These are phyloP conservation scores for Fomitopsis pinicola DNA, from an alignment of 1,284 basidiomycete species.

Conservation along the genomic window DNA sequence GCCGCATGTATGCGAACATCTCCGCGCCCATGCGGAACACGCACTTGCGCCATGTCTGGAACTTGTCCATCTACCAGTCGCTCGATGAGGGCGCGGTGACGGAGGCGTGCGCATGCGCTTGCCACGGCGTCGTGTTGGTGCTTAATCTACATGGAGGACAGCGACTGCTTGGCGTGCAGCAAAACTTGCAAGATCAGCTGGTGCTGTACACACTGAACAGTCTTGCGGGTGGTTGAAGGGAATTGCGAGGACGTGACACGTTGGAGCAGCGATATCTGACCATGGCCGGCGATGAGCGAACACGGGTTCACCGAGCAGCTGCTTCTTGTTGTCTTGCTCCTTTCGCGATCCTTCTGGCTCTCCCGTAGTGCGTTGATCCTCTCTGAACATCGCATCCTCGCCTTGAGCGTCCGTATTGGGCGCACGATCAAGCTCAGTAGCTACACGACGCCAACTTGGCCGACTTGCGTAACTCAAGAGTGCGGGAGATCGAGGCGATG, in stretches of 20 bases:
- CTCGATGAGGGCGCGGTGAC: constrained; percentile 22
- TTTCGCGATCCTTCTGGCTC: constrained; percentile 58
- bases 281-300: too few relatives aligned
- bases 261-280: constrained; percentile 80
- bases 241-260: constrained; percentile 92
- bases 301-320: background rate
- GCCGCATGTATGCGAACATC: constrained; percentile 93
- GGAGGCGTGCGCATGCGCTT: constrained; percentile 32
- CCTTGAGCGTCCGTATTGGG: constrained; percentile 65
- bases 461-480: too few relatives aligned
- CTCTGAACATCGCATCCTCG: constrained; percentile 70
- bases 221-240: constrained; percentile 91
- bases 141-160: constrained; percentile 89
- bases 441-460: too few relatives aligned
- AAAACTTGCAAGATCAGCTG: constrained; percentile 80
- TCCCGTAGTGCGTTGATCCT: constrained; percentile 79
- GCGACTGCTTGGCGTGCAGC: constrained; percentile 75
- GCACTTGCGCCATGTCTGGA: constrained; percentile 80
- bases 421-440: constrained; percentile 89
- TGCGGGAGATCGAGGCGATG: too few relatives aligned
- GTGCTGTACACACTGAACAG: constrained; percentile 85
- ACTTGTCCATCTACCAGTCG: constrained; percentile 50
- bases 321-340: constrained; percentile 67
- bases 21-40: constrained; percentile 81
- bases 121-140: constrained; percentile 78